Conservation (phyloP, 2,329 filamentous ascomycete genomes). For the Neocatenulostroma microsporum region DNA sequence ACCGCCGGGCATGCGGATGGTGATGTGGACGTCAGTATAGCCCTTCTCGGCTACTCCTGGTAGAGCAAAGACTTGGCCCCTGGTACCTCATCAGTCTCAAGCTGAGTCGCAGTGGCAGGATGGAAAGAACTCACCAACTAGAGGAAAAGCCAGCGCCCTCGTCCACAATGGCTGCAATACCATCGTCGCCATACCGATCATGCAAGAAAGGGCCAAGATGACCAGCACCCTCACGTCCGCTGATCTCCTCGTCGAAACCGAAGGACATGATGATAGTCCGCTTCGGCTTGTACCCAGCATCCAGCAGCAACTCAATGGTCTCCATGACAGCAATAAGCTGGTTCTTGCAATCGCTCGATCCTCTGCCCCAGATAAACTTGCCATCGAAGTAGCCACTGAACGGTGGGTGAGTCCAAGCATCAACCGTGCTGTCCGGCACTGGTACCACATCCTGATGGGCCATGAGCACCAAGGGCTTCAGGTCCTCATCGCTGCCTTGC, state of each 20-base stretch:
- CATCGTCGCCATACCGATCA: conserved; percentile 49
- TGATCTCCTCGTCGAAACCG: conserved; percentile 59
- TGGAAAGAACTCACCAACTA: conserved; percentile 23
- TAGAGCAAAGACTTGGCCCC: conserved; percentile 43
- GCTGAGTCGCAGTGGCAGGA: conserved; percentile 22
- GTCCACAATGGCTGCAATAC: conserved; percentile 54
- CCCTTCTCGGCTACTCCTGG: conserved; percentile 59
- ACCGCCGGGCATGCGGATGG: conserved; percentile 51
- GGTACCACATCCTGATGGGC: conserved; percentile 53
- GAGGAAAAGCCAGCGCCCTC: conserved; percentile 53
- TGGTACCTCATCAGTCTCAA: conserved; percentile 11
- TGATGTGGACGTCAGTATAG: conserved; percentile 51
- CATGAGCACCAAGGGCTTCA: conserved; percentile 50
- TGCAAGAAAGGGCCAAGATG: conserved; percentile 45
- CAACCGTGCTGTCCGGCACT: conserved; percentile 35
- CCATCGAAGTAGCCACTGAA: conserved; percentile 49
- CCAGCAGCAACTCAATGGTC: conserved; percentile 47
- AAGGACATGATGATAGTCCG: conserved; percentile 54
- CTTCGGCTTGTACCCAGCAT: conserved; percentile 44
- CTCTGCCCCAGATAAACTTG: conserved; percentile 49
- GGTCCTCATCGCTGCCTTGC: conserved; percentile 43
- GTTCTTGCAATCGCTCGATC: conserved; percentile 50
- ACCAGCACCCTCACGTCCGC: conserved; percentile 50
- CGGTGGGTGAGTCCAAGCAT: conserved; percentile 49
- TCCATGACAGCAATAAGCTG: conserved; percentile 47